phyloP scores from a whole-genome alignment of 2,329 filamentous ascomycete species.

The Arthroderma uncinatum region DNA sequence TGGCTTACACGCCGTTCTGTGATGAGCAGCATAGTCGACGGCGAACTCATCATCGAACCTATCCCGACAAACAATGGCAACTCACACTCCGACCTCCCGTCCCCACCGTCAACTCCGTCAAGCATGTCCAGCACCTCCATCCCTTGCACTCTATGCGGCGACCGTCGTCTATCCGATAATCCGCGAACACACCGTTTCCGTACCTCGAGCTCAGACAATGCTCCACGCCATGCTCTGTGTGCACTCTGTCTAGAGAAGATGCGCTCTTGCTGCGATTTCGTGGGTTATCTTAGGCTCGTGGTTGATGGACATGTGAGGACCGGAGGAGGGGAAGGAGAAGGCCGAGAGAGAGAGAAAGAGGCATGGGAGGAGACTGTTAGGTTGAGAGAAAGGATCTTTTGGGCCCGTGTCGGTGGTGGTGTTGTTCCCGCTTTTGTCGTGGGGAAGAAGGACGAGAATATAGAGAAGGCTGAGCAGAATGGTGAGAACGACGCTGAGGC shows the following conservation, averaged over 20 bases:
- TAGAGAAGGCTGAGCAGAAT: neutral
- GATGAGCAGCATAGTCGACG: constrained; percentile 69
- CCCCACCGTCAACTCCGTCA: neutral
- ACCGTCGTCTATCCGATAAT: constrained; percentile 62
- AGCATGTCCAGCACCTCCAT: constrained; percentile 36
- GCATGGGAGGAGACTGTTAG: constrained; percentile 93
- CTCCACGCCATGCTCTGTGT: constrained; percentile 82
- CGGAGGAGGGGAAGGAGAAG: constrained; percentile 59
- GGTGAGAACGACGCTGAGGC: neutral
- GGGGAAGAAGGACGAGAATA: neutral
- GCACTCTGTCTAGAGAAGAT: constrained; percentile 74
- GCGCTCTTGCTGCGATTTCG: constrained; percentile 80
- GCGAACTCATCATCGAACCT: constrained; percentile 79
- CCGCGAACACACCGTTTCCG: constrained; percentile 78
- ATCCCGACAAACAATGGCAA: constrained; percentile 48
- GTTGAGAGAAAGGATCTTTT: constrained; percentile 91
- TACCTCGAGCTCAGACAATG: constrained; percentile 72
- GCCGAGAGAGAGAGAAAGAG: constrained; percentile 47
- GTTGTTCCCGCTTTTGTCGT: constrained; percentile 56
- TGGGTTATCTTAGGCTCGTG: constrained; percentile 81
- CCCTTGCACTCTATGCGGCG: constrained; percentile 81
- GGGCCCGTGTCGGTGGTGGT: constrained; percentile 83
- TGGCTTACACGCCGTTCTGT: constrained; percentile 87
- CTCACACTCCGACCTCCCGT: neutral
- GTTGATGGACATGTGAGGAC: constrained; percentile 86